Evolutionary conservation across 192 early-diverging fungal genomes (phyloP).

Genomic region (Backusella luteola): DNA sequence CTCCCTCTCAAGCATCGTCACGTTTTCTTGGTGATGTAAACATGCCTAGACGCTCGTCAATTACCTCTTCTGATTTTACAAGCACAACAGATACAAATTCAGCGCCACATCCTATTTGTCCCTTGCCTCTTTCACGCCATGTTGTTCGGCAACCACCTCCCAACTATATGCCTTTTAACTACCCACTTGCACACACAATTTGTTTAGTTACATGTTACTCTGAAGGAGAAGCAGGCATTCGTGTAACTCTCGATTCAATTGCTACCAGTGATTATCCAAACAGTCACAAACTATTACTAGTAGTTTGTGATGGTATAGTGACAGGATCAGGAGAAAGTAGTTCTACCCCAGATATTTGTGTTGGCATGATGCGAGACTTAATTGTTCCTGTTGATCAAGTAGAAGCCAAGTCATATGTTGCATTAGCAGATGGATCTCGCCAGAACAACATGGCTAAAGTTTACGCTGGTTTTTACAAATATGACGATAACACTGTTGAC

Average conservation of each 20-base stretch:
- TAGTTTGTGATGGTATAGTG: conserved; percentile 89
- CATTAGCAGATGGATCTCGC: conserved; percentile 88
- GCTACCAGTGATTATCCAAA: conserved; percentile 83
- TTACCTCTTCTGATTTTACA: conserved; percentile 4
- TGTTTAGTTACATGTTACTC: conserved; percentile 91
- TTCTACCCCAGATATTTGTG: conserved; percentile 75
- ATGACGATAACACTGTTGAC: conserved; percentile 69
- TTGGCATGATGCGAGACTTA: conserved; percentile 76
- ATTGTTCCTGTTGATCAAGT: conserved; percentile 51
- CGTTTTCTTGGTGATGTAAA: not conserved
- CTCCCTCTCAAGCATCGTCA: not conserved
- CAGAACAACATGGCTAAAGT: conserved; percentile 93
- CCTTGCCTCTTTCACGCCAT: conserved; percentile 38
- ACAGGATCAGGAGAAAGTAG: conserved; percentile 74
- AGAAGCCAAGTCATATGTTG: conserved; percentile 68
- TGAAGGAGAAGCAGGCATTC: conserved; percentile 77
- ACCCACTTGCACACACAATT: conserved; percentile 56
- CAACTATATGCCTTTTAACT: conserved; percentile 52
- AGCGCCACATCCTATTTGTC: not conserved
- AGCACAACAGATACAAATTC: conserved; percentile 1
- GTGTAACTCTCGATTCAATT: conserved; percentile 84
- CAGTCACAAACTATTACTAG: conserved; percentile 81
- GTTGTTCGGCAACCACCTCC: conserved; percentile 37
- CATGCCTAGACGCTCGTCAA: not conserved
- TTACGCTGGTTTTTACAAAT: conserved; percentile 88